phyloP scores from a whole-genome alignment of 2,329 filamentous ascomycete species.

The Paraphoma chrysanthemicola region DNA sequence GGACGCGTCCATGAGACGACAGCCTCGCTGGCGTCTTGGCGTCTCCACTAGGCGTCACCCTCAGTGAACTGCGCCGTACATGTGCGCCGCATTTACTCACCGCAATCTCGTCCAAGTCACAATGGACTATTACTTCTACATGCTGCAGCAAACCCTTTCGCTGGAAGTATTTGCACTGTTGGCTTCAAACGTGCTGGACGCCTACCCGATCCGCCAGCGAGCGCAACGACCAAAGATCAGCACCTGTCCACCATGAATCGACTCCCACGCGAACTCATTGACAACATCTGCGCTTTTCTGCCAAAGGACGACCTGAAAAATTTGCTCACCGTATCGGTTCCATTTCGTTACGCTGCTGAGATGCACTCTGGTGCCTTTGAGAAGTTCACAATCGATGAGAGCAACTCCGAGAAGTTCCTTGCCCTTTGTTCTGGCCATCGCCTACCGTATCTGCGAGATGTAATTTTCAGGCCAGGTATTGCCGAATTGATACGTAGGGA shows the following conservation, averaged over 20 bases:
- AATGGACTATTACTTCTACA: background rate
- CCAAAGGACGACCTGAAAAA: constrained; percentile 16
- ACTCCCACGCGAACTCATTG: constrained; percentile 14
- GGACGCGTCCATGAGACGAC: background rate
- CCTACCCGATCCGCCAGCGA: too few relatives aligned
- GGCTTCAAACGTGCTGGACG: too few relatives aligned
- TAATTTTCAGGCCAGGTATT: constrained; percentile 11
- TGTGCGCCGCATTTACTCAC: too few relatives aligned
- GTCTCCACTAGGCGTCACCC: background rate
- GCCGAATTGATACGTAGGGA: constrained; percentile 4
- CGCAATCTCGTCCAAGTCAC: background rate
- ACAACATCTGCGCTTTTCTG: constrained; percentile 20
- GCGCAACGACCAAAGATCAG: too few relatives aligned
- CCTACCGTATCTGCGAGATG: constrained; percentile 10
- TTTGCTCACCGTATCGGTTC: constrained; percentile 10
- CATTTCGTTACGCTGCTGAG: constrained; percentile 18
- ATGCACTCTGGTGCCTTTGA: constrained; percentile 17
- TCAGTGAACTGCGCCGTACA: background rate
- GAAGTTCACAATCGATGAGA: constrained; percentile 7
- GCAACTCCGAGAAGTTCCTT: constrained; percentile 11
- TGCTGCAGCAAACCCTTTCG: background rate
- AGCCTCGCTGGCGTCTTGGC: background rate
- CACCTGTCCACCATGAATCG: background rate
- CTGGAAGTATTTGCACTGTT: too few relatives aligned
- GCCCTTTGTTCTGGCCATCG: constrained; percentile 11